Base-by-base conservation (phyloP, 1,284 basidiomycete genomes). In the Takashimella koratensis region DNA sequence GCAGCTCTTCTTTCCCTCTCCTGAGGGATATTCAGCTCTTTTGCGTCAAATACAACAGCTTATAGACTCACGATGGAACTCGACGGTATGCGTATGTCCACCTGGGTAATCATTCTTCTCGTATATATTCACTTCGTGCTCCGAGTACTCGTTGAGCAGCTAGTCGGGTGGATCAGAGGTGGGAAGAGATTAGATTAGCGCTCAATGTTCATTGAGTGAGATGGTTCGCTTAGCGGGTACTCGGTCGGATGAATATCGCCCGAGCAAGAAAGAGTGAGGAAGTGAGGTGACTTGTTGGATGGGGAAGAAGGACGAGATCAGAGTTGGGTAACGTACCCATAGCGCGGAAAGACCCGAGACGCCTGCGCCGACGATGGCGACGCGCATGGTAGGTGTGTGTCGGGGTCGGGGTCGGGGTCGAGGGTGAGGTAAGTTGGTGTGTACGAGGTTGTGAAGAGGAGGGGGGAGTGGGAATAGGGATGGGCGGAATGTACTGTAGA, bases 341-440 rank as follows among this genome's bases (percentile, higher is more conserved):
- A 86, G 83, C 5, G 88, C 86, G 20, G 81, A 84, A 3, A 91
- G 80, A 20, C 88, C 88, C 41, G 87, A 85, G 12, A 88, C 83
- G 24, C 89, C 89, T 43, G 84, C 85, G 12, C 88, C 90, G 16
- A 91, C 81, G 16, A 91, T 84, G 1, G 88, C 89, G 41, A 91
- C 78, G 51, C 73, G 64, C 74, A 78, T 77, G 23, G 11, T 60
- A 40, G 5, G 4, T 27, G 24, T 13, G 2, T n/a, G n/a, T n/a
- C n/a, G n/a, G n/a, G n/a, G n/a, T n/a, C n/a, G n/a, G n/a, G n/a
- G n/a, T n/a, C n/a, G n/a, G n/a, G n/a, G n/a, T n/a, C n/a, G n/a
- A n/a, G n/a, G n/a, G n/a, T n/a, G n/a, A n/a, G n/a, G n/a, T n/a
- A n/a, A n/a, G n/a, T n/a, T n/a, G n/a, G n/a, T n/a, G n/a, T n/a